Base-by-base conservation (phyloP, 768 basidiomycete species). In the Tubosaeta sp. region DNA sequence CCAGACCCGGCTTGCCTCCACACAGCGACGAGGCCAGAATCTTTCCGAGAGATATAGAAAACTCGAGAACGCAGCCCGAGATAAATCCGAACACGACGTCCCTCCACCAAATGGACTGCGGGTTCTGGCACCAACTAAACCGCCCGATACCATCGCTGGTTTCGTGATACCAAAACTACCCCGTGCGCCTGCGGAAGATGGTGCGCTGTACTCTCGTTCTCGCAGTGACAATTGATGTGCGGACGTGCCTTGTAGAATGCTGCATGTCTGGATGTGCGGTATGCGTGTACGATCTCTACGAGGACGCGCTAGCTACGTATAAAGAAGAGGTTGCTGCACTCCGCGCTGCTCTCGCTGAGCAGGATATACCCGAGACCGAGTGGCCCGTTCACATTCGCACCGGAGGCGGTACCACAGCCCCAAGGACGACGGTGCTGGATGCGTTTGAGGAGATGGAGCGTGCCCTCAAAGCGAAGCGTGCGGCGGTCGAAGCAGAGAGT, bases 221-320 rank as follows among this genome's bases (percentile, higher is more conserved):
- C n/a, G 6, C 27, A 4, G 14, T 11, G 35, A 38, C 31, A 31
- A 19, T 4, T 27, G n/a, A 29, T 19, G 35, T 7, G 27, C 18
- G 9, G 18, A n/a, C 14, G 0, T n/a, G 22, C 9, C 18, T 38
- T n/a, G 10, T 57, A 93, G 92, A 93, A 68, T 94, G 92, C 67
- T 95, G 92, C 73, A 94, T 94, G 92, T 92, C 90, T 3, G 90
- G 90, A 27, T 95, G 93, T 62, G 88, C 91, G 0, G 69, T 94
- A n/a, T 94, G 93, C 66, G 87, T 94, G 8, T 90, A 94, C 69
- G 90, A 92, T 59, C 66, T 93, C 22, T 91, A 93, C 69, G 83
- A 88, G 53, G 90, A 92, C 43, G 79, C 84, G 1, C 66, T 90
- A 2, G 71, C 73, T 21, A 73, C 71, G 12, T 92, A 92, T 71